Evolutionary conservation across 805 yeast genomes (phyloP).

Genomic region (Pichia ethanolica): DNA sequence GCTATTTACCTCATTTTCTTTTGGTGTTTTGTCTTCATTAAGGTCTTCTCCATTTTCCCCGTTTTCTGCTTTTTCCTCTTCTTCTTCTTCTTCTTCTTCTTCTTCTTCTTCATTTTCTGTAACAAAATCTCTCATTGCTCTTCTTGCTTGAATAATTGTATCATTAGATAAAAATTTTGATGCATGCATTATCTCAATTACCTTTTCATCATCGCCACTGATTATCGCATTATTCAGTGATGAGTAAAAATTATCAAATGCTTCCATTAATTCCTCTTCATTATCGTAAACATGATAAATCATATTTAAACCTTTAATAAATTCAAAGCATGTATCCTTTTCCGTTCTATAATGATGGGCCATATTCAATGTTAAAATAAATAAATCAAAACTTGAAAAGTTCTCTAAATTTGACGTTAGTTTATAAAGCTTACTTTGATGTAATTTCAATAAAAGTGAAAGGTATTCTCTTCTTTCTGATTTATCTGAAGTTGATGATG

Average conservation of each 20-base stretch:
- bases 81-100: too few relatives aligned
- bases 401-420: slow-evolving; percentile 5
- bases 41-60: too few relatives aligned
- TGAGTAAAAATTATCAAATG: slow-evolving; percentile 17
- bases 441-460: neutral
- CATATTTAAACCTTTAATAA: slow-evolving; percentile 18
- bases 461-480: neutral
- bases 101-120: too few relatives aligned
- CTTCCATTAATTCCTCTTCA: slow-evolving; percentile 8
- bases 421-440: slow-evolving; percentile 1
- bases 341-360: slow-evolving; percentile 15
- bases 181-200: slow-evolving; percentile 7
- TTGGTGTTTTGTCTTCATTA: neutral
- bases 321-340: slow-evolving; percentile 15
- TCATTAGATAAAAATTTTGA: slow-evolving; percentile 4
- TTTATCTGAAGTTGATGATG: neutral
- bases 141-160: neutral
- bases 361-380: slow-evolving; percentile 15
- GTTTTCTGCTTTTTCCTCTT: too few relatives aligned
- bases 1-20: neutral
- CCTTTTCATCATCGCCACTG: slow-evolving; percentile 6
- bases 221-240: slow-evolving; percentile 6
- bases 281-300: slow-evolving; percentile 12
- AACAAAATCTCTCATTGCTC: neutral
- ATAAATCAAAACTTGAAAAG: slow-evolving; percentile 10